phyloP scores from a whole-genome alignment of 2,329 filamentous ascomycete genomes.

The Aureobasidium sp. region DNA sequence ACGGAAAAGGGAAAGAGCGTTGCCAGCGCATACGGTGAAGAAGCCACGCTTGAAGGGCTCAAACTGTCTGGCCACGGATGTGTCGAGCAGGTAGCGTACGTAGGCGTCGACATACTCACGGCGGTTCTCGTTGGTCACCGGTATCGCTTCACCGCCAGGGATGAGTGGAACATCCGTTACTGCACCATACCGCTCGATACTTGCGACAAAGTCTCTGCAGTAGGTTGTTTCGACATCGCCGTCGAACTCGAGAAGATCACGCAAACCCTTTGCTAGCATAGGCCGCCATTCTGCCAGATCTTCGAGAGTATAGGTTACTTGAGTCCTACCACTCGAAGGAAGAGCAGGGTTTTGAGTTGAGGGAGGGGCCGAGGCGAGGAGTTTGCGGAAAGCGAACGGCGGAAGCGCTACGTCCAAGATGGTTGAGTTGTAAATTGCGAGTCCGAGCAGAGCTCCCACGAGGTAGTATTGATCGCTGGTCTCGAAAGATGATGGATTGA shows the following conservation, averaged over 20 bases:
- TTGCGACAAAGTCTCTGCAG: conserved; percentile 71
- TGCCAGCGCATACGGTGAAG: conserved; percentile 83
- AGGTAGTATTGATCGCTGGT: conserved; percentile 88
- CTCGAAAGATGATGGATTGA: conserved; percentile 84
- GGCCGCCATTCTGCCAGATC: conserved; percentile 80
- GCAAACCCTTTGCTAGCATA: conserved; percentile 63
- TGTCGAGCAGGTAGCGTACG: conserved; percentile 70
- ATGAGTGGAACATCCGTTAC: conserved; percentile 61
- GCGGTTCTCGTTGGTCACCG: conserved; percentile 77
- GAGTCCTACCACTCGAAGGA: conserved; percentile 23
- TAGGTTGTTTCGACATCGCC: conserved; percentile 76
- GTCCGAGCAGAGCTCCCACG: conserved; percentile 75
- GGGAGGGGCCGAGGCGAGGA: conserved; percentile 67
- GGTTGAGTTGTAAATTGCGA: conserved; percentile 92
- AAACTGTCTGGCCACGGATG: conserved; percentile 70
- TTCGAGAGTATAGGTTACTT: conserved; percentile 66
- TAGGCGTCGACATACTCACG: conserved; percentile 83
- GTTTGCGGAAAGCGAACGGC: conserved; percentile 81
- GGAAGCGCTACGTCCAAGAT: conserved; percentile 84
- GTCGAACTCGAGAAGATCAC: conserved; percentile 70
- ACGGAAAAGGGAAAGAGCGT: conserved; percentile 76
- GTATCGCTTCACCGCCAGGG: conserved; percentile 59
- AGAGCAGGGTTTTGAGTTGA: conserved; percentile 42
- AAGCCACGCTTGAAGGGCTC: conserved; percentile 92
- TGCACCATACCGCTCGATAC: conserved; percentile 69